Conservation (phyloP, 2,329 filamentous ascomycete species). For the Fusarium nygamai region DNA sequence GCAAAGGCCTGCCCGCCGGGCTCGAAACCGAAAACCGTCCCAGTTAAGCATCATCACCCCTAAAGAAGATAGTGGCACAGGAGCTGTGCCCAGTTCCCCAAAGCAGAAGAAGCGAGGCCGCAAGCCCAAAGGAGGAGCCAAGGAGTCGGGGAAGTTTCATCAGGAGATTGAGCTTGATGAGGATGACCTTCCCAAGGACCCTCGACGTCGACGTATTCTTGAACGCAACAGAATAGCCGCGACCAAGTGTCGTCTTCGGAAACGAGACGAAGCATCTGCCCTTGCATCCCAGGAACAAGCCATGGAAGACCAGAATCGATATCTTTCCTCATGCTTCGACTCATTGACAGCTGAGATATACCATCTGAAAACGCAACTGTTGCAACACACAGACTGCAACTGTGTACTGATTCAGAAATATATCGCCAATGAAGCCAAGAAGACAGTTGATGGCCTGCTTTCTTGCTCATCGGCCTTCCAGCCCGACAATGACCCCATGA, state of each 20-base stretch:
- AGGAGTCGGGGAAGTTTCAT: slow-evolving; percentile 11
- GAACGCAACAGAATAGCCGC: slow-evolving; percentile 48
- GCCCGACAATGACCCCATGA: slow-evolving; percentile 16
- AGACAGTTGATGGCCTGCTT: slow-evolving; percentile 40
- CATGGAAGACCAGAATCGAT: slow-evolving; percentile 46
- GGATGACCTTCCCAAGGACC: slow-evolving; percentile 37
- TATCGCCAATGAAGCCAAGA: slow-evolving; percentile 46
- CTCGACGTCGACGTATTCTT: slow-evolving; percentile 41
- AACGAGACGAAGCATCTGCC: slow-evolving; percentile 45
- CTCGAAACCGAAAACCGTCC: slow-evolving; percentile 15
- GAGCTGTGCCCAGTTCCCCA: not conserved
- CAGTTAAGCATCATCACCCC: slow-evolving; percentile 21
- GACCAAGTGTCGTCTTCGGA: slow-evolving; percentile 46
- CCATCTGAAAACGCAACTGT: slow-evolving; percentile 44
- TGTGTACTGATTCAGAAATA: slow-evolving; percentile 47
- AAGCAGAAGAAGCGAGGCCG: slow-evolving; percentile 42
- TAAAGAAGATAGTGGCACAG: not conserved
- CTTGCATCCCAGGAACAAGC: slow-evolving; percentile 43
- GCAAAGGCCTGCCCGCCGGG: slow-evolving; percentile 15
- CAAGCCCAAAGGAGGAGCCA: slow-evolving; percentile 36
- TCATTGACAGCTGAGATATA: slow-evolving; percentile 44
- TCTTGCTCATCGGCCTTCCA: slow-evolving; percentile 29
- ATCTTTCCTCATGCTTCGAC: slow-evolving; percentile 42
- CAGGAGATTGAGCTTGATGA: slow-evolving; percentile 34
- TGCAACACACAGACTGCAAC: slow-evolving; percentile 46